Evolutionary conservation across 2,329 filamentous ascomycete species (phyloP).

Genomic region (Akanthomyces dipterigenus): DNA sequence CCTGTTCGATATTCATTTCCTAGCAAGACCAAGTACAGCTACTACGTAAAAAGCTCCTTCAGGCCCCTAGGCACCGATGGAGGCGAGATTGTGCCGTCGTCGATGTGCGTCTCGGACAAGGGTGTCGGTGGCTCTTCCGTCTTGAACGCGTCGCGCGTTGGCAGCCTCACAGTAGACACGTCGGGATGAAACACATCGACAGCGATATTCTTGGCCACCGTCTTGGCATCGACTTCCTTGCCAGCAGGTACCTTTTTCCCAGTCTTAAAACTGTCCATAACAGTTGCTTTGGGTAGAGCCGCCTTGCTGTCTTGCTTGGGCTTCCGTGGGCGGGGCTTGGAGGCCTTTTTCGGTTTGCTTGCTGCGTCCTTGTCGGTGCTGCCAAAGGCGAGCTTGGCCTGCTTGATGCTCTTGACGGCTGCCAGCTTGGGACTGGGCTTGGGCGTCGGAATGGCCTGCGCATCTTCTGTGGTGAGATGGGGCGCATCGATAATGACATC

Average conservation of each 20-base stretch:
- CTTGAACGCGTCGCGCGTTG: neutral
- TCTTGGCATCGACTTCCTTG: neutral
- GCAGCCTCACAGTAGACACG: neutral
- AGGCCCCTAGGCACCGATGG: slow-evolving; percentile 35
- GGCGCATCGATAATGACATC: slow-evolving; percentile 17
- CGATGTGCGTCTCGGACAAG: slow-evolving; percentile 12
- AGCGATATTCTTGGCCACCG: neutral
- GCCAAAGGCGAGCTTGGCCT: slow-evolving; percentile 44
- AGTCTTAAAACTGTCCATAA: slow-evolving; percentile 38
- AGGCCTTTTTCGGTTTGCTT: slow-evolving; percentile 16
- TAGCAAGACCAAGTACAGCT: neutral
- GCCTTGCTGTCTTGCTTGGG: slow-evolving; percentile 28
- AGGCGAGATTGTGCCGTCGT: slow-evolving; percentile 36
- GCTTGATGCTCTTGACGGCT: slow-evolving; percentile 42
- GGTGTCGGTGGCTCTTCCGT: slow-evolving; percentile 22
- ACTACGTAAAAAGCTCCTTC: slow-evolving; percentile 29
- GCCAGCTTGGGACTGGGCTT: slow-evolving; percentile 47
- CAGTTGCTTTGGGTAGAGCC: slow-evolving; percentile 30
- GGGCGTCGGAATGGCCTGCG: slow-evolving; percentile 50
- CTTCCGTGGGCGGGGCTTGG: slow-evolving; percentile 27
- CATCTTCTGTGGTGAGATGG: slow-evolving; percentile 34
- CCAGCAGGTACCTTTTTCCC: slow-evolving; percentile 27
- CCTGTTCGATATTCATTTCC: neutral
- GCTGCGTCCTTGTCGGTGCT: slow-evolving; percentile 14
- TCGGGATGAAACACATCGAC: neutral